Base-by-base conservation (phyloP, 305 asterid species). In the Stenogyne calaminthoides region DNA sequence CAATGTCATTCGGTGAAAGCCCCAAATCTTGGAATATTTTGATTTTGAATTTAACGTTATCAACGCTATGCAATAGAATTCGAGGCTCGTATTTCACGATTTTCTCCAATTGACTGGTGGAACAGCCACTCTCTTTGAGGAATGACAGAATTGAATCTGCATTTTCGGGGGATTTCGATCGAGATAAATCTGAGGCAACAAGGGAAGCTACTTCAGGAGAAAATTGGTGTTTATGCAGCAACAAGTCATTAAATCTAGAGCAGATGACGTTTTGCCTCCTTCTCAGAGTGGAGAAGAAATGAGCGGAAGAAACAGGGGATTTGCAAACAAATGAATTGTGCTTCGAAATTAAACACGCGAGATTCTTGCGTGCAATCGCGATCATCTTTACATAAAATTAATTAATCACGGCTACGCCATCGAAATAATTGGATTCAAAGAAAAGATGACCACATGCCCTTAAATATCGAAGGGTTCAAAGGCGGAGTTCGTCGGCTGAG, bases 41-140 rank as follows among this genome's bases (percentile, higher is more conserved):
- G 59, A 85, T 54, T 77, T 77, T 85, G 39, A 81, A 77, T 72
- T 79, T 78, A 49, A 85, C 36, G 69, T 72, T 66, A 1, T 69
- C 78, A 32, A 76, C 49, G 39, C 29, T 55, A 2, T 37, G 11
- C 27, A 7, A 16, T 2, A 73, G 49, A 49, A 80, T 34, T 2
- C 40, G 9, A 19, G 71, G 76, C 9, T 7, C 2, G 5, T 6
- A 69, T 11, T 25, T 54, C 22, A 69, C 37, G 16, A 42, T 52
- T 39, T 25, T 40, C 66, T 62, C 80, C 65, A 76, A 11, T 14
- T 69, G 72, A 34, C 16, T 7, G 8, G 22, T 16, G 7, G 76
- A 61, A 62, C 71, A 69, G 5, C 75, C 80, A 15, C 20, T 34
- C 36, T 65, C 68, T 66, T 65, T n/a, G 5, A 66, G 42, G 18